Evolutionary conservation across 2,329 filamentous ascomycete genomes (phyloP).

Genomic region (Clonostachys rhizophaga): DNA sequence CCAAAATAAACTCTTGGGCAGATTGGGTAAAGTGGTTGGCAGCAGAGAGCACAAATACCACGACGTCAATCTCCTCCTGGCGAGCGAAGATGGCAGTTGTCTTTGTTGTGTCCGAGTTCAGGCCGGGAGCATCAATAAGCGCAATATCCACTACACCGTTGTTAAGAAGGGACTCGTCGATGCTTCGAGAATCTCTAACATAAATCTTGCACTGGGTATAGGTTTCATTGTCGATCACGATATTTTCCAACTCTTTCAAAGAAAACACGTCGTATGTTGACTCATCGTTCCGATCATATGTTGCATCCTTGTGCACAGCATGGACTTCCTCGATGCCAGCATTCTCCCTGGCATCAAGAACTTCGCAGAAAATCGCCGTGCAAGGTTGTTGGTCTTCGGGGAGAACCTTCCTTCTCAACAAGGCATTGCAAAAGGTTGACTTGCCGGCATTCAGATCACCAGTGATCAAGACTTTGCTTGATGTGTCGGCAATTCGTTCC

Average conservation of each 20-base stretch:
- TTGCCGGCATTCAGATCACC: conserved; percentile 97
- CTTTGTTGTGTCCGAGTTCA: conserved; percentile 95
- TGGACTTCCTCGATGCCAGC: conserved; percentile 91
- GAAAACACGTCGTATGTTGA: conserved; percentile 87
- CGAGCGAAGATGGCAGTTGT: conserved; percentile 95
- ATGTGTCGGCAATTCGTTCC: conserved; percentile 94
- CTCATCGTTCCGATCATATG: conserved; percentile 87
- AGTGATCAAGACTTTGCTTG: conserved; percentile 93
- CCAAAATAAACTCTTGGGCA: conserved; percentile 96
- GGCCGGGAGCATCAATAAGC: conserved; percentile 89
- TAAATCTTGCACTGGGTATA: conserved; percentile 98
- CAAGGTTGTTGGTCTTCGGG: conserved; percentile 98
- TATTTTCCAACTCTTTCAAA: conserved; percentile 74
- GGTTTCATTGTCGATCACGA: conserved; percentile 72
- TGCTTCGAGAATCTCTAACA: conserved; percentile 80
- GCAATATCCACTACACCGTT: conserved; percentile 98
- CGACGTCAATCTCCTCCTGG: conserved; percentile 97
- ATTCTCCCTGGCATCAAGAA: conserved; percentile 88
- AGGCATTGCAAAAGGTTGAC: conserved; percentile 98
- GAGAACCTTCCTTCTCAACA: conserved; percentile 84
- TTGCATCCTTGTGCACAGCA: conserved; percentile 78
- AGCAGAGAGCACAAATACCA: conserved; percentile 96
- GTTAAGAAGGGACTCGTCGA: conserved; percentile 91
- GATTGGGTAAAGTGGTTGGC: conserved; percentile 97
- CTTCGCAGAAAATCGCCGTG: conserved; percentile 97